Conservation (phyloP, 345 rosid species). For the Camelina sativa region DNA sequence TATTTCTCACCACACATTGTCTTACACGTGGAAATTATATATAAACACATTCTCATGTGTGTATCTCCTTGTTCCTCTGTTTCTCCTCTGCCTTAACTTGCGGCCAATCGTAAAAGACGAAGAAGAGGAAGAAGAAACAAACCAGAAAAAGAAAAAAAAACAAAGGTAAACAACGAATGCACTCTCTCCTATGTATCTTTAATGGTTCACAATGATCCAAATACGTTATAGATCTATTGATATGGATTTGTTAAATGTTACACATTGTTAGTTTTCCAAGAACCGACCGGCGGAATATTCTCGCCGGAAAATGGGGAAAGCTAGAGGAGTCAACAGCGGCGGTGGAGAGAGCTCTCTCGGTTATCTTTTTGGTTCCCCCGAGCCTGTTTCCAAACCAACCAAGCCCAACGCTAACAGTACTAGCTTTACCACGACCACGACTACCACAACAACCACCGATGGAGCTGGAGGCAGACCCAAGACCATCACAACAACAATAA, state of each 20-base stretch:
- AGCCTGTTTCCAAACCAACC: constrained; percentile 52
- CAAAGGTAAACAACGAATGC: neutral
- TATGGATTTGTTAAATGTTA: constrained; percentile 3
- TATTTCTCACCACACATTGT: constrained; percentile 25
- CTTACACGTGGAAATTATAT: constrained; percentile 38
- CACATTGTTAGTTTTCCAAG: constrained; percentile 27
- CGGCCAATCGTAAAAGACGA: constrained; percentile 35
- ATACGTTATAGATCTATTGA: constrained; percentile 10
- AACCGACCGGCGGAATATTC: constrained; percentile 19
- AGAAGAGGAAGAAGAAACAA: neutral
- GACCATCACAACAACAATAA: constrained; percentile 44
- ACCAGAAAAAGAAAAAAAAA: constrained; percentile 6
- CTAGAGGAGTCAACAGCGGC: constrained; percentile 76
- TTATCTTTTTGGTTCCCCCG: constrained; percentile 82
- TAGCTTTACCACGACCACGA: constrained; percentile 42
- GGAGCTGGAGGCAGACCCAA: constrained; percentile 59
- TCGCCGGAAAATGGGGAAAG: constrained; percentile 61
- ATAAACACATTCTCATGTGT: constrained; percentile 3
- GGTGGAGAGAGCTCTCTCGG: constrained; percentile 93
- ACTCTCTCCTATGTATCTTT: constrained; percentile 15
- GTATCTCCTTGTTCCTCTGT: constrained; percentile 38
- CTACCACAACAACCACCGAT: constrained; percentile 44
- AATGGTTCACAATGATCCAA: neutral
- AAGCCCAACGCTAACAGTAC: constrained; percentile 42
- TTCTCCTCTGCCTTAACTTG: constrained; percentile 30